Base-by-base conservation (phyloP, 768 basidiomycete genomes). In the Boletellus ananiceps region DNA sequence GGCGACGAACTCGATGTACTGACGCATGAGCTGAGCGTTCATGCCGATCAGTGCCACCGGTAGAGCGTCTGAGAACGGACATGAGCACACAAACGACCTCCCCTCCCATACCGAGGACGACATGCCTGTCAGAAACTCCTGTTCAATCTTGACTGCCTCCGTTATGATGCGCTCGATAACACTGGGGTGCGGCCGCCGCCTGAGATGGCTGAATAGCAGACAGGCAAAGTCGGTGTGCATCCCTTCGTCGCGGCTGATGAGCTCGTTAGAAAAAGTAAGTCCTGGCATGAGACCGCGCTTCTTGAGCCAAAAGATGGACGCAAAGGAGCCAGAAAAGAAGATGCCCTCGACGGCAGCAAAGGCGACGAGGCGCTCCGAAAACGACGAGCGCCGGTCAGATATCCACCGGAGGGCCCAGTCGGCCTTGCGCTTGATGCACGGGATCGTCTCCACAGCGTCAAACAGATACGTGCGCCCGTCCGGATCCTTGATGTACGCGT, bases 221-320 rank as follows among this genome's bases (percentile, higher is more conserved):
- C 92, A 95, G 2, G 93, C 92, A 68, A 96, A 94, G 68, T 95
- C 93, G 63, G 93, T 95, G 71, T 97, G 93, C 72, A 96, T 83
- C 46, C 89, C 93, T 69, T 95, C 92, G 60, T 96, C 93, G 21
- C 93, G 81, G 49, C 86, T 89, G 69, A 97, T 95, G 57, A 95
- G 82, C 67, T 96, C 93, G 66, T 95, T 95, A 15, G 92, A 93
- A 69, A 93, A 94, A 1, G 93, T 90, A 31, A 96, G 74, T 18
- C 93, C 93, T 12, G 93, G 91, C 91, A 95, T 91, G 40, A 97
- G 79, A 12, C 93, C 93, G n/a, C 92, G 82, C 69, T 95, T 95
- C 81, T 94, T 95, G 55, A 97, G 65, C 93, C 93, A 95, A 68
- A 94, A 95, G 59, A 96, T 94, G 43, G 88, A 80, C 0, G 93